These are phyloP conservation scores for Larix kaempferi DNA, from an alignment of 75 land plant genomes.

Conservation along the genomic window DNA sequence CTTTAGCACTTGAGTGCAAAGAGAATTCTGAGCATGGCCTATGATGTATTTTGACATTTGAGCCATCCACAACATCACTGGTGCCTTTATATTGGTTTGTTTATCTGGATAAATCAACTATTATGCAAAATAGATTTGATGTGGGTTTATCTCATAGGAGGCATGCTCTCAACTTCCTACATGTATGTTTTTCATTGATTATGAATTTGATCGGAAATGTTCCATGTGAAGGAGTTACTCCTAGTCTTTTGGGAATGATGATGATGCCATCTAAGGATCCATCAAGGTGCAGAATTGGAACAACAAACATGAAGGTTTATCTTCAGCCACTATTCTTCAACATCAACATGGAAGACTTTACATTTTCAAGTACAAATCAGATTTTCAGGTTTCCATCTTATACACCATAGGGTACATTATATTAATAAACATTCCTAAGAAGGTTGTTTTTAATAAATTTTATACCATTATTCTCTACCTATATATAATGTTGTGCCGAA, in stretches of 20 bases:
- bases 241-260: too few relatives aligned
- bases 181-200: conserved; percentile 82
- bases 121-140: conserved; percentile 53
- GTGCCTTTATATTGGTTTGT: conserved; percentile 95
- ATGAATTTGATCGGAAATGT: conserved; percentile 84
- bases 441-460: too few relatives aligned
- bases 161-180: conserved; percentile 85
- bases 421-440: background rate
- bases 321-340: background rate
- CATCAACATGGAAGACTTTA: background rate
- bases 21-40: conserved; percentile 99
- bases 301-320: too few relatives aligned
- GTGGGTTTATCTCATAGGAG: conserved; percentile 82
- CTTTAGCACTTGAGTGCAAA: conserved; percentile 88
- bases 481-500: too few relatives aligned
- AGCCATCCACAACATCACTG: conserved; percentile 91
- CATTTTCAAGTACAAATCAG: background rate
- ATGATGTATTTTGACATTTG: conserved; percentile 91
- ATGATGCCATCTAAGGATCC: too few relatives aligned
- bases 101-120: conserved; percentile 75
- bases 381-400: background rate
- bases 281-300: too few relatives aligned
- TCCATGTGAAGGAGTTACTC: conserved; percentile 39
- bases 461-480: too few relatives aligned
- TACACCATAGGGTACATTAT: background rate